These are phyloP conservation scores for Aspergillus brunneoviolaceus DNA, from an alignment of 2,329 filamentous ascomycete species.

Conservation along the genomic window DNA sequence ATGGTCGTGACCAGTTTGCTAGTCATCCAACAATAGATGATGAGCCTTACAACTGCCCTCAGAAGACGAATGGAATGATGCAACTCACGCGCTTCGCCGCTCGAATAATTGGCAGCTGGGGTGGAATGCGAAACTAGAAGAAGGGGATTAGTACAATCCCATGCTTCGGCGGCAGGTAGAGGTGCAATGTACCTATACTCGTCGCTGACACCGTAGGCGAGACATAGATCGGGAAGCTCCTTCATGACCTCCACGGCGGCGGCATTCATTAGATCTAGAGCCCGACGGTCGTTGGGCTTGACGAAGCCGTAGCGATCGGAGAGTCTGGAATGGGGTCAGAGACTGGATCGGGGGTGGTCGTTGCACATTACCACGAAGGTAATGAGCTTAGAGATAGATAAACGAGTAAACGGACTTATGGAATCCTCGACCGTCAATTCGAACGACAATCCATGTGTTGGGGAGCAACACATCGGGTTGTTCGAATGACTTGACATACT, in stretches of 20 bases:
- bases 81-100: conserved; percentile 68
- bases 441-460: conserved; percentile 93
- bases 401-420: conserved; percentile 66
- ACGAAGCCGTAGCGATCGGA: conserved; percentile 79
- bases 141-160: background rate
- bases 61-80: background rate
- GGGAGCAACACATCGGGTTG: conserved; percentile 75
- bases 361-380: background rate
- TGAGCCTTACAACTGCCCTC: background rate
- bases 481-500: conserved; percentile 92
- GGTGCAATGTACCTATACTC: conserved; percentile 63
- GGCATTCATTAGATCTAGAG: conserved; percentile 90
- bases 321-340: conserved; percentile 55
- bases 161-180: background rate
- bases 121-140: conserved; percentile 79
- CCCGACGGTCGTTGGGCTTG: conserved; percentile 89
- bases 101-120: conserved; percentile 82
- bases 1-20: conserved; percentile 91
- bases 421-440: conserved; percentile 91
- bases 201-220: conserved; percentile 92
- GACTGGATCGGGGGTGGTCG: background rate
- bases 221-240: conserved; percentile 77
- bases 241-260: conserved; percentile 82
- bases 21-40: background rate
- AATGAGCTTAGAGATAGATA: background rate